These are phyloP conservation scores for Allium cepa DNA, from an alignment of 106 monocot genomes.

Conservation along the genomic window DNA sequence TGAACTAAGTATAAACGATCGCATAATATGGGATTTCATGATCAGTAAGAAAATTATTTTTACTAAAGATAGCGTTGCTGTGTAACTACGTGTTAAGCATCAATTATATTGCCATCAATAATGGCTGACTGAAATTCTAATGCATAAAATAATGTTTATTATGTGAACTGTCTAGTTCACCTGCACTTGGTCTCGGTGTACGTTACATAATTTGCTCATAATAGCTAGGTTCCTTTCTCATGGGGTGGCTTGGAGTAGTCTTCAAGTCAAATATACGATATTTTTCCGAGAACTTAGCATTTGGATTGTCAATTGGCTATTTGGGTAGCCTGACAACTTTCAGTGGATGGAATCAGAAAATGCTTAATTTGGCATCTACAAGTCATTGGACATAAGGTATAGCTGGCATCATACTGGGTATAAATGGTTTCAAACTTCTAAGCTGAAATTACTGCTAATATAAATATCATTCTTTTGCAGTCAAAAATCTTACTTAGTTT, in stretches of 20 bases:
- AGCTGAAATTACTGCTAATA: too few species aligned
- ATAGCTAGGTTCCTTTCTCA: conserved; percentile 91
- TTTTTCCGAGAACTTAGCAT: conserved; percentile 64
- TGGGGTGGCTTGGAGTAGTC: conserved; percentile 94
- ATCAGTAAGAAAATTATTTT: too few species aligned
- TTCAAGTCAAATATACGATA: conserved; percentile 69
- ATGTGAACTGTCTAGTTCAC: neutral
- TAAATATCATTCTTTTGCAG: neutral
- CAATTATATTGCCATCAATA: too few species aligned
- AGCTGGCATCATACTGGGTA: conserved; percentile 73
- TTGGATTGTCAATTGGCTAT: conserved; percentile 84
- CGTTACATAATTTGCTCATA: neutral
- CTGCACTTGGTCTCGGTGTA: neutral
- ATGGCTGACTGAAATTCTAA: too few species aligned
- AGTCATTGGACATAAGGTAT: conserved; percentile 58
- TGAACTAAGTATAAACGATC: too few species aligned
- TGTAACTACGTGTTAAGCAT: too few species aligned
- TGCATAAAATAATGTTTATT: neutral
- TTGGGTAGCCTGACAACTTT: conserved; percentile 96
- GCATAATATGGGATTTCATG: too few species aligned
- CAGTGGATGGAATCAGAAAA: conserved; percentile 97
- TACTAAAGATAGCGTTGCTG: too few species aligned
- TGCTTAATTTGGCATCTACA: conserved; percentile 64
- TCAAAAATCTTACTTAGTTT: neutral
- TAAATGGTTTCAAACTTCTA: neutral